phyloP scores from a whole-genome alignment of 768 basidiomycete genomes.

The Hypholoma fasciculare region DNA sequence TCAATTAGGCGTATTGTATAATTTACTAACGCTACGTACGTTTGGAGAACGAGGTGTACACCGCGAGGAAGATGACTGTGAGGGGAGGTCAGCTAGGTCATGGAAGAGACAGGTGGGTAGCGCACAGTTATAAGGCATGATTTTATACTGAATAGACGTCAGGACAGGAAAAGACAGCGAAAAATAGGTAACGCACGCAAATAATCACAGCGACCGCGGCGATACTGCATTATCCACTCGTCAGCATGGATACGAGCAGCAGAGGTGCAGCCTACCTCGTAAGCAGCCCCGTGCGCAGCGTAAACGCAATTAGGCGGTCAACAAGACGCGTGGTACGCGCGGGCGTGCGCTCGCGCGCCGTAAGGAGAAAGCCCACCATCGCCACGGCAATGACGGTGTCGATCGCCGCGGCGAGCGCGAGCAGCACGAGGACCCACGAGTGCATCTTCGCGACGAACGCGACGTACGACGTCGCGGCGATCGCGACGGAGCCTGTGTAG shows the following conservation, averaged over 20 bases:
- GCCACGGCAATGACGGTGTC: constrained; percentile 9
- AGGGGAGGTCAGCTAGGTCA: neutral
- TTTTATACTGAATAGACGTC: neutral
- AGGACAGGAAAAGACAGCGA: neutral
- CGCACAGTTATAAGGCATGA: neutral
- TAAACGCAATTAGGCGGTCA: neutral
- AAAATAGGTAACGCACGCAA: neutral
- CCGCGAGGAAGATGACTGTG: neutral
- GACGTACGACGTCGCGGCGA: neutral
- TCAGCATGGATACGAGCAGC: neutral
- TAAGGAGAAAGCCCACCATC: constrained; percentile 9
- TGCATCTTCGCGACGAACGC: neutral
- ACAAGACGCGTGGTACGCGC: neutral
- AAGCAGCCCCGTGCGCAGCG: neutral
- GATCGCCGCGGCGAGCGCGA: constrained; percentile 6
- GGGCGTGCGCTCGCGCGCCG: neutral
- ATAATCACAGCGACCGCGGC: neutral
- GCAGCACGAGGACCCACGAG: neutral
- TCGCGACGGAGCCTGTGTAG: neutral
- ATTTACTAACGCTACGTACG: neutral
- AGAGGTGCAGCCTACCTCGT: neutral
- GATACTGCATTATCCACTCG: neutral
- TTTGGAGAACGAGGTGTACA: neutral
- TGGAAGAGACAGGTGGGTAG: neutral
- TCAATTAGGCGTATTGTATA: neutral